phyloP scores from a whole-genome alignment of 345 rosid genomes.

The Mangifera indica region DNA sequence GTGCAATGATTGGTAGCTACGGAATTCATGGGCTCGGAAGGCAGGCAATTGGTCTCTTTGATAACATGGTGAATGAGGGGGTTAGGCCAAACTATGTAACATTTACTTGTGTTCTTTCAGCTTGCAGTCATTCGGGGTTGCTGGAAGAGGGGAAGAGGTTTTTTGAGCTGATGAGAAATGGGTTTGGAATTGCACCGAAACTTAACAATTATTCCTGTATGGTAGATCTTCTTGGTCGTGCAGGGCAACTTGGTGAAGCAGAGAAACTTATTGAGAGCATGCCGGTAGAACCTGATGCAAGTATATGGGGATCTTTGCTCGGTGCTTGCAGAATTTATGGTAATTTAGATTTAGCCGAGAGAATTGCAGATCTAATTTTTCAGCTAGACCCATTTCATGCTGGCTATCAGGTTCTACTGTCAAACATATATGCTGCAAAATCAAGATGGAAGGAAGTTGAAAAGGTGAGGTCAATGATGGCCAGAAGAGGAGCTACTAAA shows the following conservation, averaged over 20 bases:
- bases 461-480: constrained; percentile 10
- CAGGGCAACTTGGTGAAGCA: constrained; percentile 6
- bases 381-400: constrained; percentile 8
- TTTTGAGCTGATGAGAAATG: neutral
- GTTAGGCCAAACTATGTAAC: constrained; percentile 10
- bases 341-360: constrained; percentile 14
- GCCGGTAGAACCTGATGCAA: constrained; percentile 11
- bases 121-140: constrained; percentile 9
- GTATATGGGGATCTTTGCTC: constrained; percentile 13
- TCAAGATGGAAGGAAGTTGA: constrained; percentile 14
- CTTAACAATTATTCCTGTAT: constrained; percentile 8
- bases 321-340: constrained; percentile 8
- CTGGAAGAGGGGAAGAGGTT: constrained; percentile 6
- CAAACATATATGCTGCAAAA: constrained; percentile 12
- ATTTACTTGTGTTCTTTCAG: constrained; percentile 7
- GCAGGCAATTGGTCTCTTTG: constrained; percentile 6
- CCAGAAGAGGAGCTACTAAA: constrained; percentile 8
- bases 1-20: constrained; percentile 1
- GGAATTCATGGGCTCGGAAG: neutral
- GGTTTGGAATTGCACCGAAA: neutral
- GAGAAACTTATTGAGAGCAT: constrained; percentile 1
- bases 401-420: constrained; percentile 8
- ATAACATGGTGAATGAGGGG: constrained; percentile 4
- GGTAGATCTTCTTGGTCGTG: constrained; percentile 8
- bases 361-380: constrained; percentile 7